These are phyloP conservation scores for Thermothelomyces thermophilus DNA, from an alignment of 2,329 filamentous ascomycete species.

Conservation along the genomic window DNA sequence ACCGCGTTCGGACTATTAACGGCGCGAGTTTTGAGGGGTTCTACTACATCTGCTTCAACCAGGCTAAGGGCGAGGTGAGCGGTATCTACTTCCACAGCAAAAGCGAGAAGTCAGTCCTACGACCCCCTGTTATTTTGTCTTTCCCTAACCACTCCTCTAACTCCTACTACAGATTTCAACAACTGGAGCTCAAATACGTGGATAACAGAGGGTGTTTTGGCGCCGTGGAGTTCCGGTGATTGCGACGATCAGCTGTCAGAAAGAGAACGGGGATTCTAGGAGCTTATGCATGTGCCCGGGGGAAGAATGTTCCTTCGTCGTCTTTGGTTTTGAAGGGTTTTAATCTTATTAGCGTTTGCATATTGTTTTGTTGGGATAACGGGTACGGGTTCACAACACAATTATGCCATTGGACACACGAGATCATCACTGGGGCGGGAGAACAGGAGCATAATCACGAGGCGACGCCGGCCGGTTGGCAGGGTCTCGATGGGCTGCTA, in stretches of 20 bases:
- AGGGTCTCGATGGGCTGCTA: too few relatives aligned
- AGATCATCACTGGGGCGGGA: not conserved
- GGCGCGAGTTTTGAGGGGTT: slow-evolving; percentile 98
- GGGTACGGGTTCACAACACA: not conserved
- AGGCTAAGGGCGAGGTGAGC: slow-evolving; percentile 74
- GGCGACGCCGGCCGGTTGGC: too few relatives aligned
- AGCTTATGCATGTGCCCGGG: not conserved
- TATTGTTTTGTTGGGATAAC: slow-evolving; percentile 2
- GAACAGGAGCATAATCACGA: too few relatives aligned
- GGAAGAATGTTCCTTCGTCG: not conserved
- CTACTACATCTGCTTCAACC: slow-evolving; percentile 99
- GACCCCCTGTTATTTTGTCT: not conserved
- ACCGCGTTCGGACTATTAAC: slow-evolving; percentile 81
- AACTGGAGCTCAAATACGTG: slow-evolving; percentile 84
- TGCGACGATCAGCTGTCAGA: slow-evolving; percentile 15
- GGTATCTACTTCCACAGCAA: slow-evolving; percentile 98
- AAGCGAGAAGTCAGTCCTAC: slow-evolving; percentile 82
- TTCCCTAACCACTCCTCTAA: slow-evolving; percentile 6
- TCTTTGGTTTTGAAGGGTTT: slow-evolving; percentile 3
- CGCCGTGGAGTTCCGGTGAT: slow-evolving; percentile 81
- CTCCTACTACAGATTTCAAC: slow-evolving; percentile 73
- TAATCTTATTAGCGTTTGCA: slow-evolving; percentile 9
- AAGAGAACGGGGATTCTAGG: slow-evolving; percentile 3
- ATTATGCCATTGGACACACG: not conserved
- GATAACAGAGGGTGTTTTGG: slow-evolving; percentile 76